These are phyloP conservation scores for Myriosclerotinia scirpicola DNA, from an alignment of 2,329 filamentous ascomycete species.

Conservation along the genomic window DNA sequence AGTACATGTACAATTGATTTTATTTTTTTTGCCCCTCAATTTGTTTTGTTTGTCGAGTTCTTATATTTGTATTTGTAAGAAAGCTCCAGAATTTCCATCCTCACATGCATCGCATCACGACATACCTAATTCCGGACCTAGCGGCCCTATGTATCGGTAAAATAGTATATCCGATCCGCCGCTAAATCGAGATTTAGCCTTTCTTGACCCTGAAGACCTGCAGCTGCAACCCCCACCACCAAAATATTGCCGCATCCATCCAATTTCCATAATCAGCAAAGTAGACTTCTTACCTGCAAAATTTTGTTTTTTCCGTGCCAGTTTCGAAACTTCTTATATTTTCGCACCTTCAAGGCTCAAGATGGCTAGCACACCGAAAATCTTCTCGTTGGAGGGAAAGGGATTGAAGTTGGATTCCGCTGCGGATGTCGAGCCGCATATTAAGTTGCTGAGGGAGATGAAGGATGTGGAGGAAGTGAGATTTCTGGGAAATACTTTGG, in stretches of 20 bases:
- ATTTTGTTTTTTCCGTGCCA: conserved; percentile 14
- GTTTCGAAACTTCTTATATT: conserved; percentile 40
- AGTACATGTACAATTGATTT: conserved; percentile 27
- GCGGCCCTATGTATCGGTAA: conserved; percentile 4
- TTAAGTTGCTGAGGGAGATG: conserved; percentile 70
- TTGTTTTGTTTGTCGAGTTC: not conserved
- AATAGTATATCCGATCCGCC: not conserved
- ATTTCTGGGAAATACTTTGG: conserved; percentile 88
- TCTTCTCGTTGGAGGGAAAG: conserved; percentile 90
- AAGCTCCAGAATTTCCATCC: conserved; percentile 16
- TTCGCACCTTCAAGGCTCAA: conserved; percentile 9
- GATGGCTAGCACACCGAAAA: conserved; percentile 58
- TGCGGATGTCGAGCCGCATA: conserved; percentile 81
- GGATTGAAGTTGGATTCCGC: conserved; percentile 89
- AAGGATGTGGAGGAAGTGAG: conserved; percentile 80
- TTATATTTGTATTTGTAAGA: conserved; percentile 29
- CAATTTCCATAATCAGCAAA: conserved; percentile 18
- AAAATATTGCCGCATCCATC: conserved; percentile 22
- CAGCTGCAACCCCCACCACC: conserved; percentile 26
- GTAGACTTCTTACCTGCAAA: conserved; percentile 16
- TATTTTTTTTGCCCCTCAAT: conserved; percentile 17
- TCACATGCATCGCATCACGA: conserved; percentile 8
- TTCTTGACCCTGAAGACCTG: conserved; percentile 27
- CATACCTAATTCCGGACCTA: not conserved
- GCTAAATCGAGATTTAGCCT: conserved; percentile 25